phyloP scores from a whole-genome alignment of 108 stramenopile species.

The Parietichytrium sp. region DNA sequence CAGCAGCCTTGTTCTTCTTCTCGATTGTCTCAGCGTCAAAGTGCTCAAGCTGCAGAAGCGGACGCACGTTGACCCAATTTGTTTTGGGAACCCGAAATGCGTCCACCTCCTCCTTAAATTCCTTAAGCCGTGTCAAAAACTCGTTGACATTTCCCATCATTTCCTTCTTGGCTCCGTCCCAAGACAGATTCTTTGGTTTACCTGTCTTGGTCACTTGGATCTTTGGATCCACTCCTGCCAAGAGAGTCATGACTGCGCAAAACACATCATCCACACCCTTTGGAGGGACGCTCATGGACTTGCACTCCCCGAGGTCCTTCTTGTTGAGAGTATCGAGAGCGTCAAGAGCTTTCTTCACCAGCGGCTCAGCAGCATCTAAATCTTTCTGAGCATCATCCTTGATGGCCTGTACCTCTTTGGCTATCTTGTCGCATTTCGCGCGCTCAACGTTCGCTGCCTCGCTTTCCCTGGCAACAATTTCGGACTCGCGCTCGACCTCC shows the following conservation, averaged over 20 bases:
- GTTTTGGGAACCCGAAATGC: conserved; percentile 58
- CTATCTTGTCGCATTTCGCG: conserved; percentile 67
- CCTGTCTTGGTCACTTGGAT: conserved; percentile 65
- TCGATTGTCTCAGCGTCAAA: conserved; percentile 70
- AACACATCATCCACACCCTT: conserved; percentile 79
- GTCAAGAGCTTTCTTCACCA: conserved; percentile 65
- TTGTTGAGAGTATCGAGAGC: conserved; percentile 70
- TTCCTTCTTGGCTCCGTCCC: conserved; percentile 77
- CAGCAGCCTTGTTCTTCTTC: conserved; percentile 74
- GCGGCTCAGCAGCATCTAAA: conserved; percentile 67
- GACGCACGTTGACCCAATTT: conserved; percentile 71
- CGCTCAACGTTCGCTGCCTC: conserved; percentile 68
- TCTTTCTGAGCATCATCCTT: conserved; percentile 68
- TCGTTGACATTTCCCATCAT: conserved; percentile 73
- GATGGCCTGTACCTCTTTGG: conserved; percentile 64
- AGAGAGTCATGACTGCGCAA: conserved; percentile 79
- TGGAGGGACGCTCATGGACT: conserved; percentile 70
- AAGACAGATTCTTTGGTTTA: conserved; percentile 69
- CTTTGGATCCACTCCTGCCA: conserved; percentile 69
- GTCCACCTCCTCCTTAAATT: conserved; percentile 69
- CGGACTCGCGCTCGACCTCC: conserved; percentile 72
- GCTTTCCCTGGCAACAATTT: conserved; percentile 71
- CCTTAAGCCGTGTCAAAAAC: conserved; percentile 70
- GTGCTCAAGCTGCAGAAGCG: conserved; percentile 68
- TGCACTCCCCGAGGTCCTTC: conserved; percentile 58